phyloP scores from a whole-genome alignment of 2,329 filamentous ascomycete genomes.

The Cladorrhinum sp. region DNA sequence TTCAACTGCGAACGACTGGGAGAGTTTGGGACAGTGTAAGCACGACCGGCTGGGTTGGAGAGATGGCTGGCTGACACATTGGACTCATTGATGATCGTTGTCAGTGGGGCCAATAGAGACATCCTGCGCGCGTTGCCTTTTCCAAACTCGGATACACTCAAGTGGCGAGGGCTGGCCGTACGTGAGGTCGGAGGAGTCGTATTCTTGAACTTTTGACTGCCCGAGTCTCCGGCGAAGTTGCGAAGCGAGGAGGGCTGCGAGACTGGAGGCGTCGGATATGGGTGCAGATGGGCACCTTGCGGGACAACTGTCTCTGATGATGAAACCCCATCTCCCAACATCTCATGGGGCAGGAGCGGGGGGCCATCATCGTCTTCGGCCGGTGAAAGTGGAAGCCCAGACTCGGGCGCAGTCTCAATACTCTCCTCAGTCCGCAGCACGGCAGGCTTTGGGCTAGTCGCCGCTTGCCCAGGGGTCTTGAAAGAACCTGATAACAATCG shows the following conservation, averaged over 20 bases:
- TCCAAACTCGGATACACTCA: conserved; percentile 44
- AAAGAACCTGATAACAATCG: conserved; percentile 41
- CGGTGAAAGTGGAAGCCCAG: conserved; percentile 25
- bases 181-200: conserved; percentile 34
- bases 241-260: conserved; percentile 48
- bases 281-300: conserved; percentile 35
- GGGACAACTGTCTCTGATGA: conserved; percentile 28
- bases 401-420: conserved; percentile 23
- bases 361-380: conserved; percentile 27
- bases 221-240: conserved; percentile 41
- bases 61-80: conserved; percentile 65
- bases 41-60: conserved; percentile 61
- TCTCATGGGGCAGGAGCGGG: conserved; percentile 41
- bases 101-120: conserved; percentile 56
- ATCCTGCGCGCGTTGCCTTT: conserved; percentile 42
- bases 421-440: conserved; percentile 23
- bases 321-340: conserved; percentile 28
- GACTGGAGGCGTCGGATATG: conserved; percentile 58
- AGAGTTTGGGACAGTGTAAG: conserved; percentile 51
- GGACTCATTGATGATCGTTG: conserved; percentile 61
- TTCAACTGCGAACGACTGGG: conserved; percentile 43
- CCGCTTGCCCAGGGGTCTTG: conserved; percentile 40
- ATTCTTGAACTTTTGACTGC: conserved; percentile 38
- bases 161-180: conserved; percentile 39
- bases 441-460: conserved; percentile 33